Percentiles rank a stretch among this genome's conserved stretches.
Evolutionary conservation across 2,329 filamentous ascomycete genomes (phyloP).

Genomic region (Phoma sp.): DNA sequence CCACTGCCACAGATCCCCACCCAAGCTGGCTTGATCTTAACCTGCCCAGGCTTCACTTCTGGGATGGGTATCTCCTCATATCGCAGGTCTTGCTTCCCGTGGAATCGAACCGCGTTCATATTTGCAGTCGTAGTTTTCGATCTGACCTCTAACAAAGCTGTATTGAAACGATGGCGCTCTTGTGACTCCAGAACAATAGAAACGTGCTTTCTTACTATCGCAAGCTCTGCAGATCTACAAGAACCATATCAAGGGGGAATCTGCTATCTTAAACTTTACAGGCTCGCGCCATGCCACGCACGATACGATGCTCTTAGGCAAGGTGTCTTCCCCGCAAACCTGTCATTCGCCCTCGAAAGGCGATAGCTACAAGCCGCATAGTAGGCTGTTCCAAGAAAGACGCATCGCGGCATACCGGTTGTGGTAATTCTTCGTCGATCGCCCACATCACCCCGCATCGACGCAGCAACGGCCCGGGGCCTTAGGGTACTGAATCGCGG

Average conservation of each 20-base stretch:
- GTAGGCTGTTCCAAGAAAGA: conserved; percentile 6
- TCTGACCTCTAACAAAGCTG: too few species aligned
- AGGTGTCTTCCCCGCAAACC: conserved; percentile 1
- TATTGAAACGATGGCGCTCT: too few species aligned
- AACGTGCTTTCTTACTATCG: too few species aligned
- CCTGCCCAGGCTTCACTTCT: conserved; percentile 48
- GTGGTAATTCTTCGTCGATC: conserved; percentile 15
- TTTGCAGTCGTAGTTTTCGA: conserved; percentile 22
- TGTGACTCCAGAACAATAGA: background rate
- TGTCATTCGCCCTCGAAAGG: conserved; percentile 6
- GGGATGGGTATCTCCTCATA: conserved; percentile 52
- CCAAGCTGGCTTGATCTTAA: conserved; percentile 52
- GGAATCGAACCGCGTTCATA: conserved; percentile 56
- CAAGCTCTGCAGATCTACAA: too few species aligned
- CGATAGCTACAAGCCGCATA: conserved; percentile 10
- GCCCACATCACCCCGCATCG: conserved; percentile 27
- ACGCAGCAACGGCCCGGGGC: background rate
- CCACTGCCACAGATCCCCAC: conserved; percentile 50
- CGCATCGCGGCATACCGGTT: conserved; percentile 26
- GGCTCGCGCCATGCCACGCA: background rate
- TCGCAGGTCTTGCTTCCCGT: conserved; percentile 53
- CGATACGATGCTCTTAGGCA: background rate
- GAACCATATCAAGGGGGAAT: background rate
- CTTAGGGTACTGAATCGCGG: conserved; percentile 13
- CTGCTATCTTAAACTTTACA: background rate